Evolutionary conservation across 768 basidiomycete genomes (phyloP).

Genomic region (Mycena olivaceomarginata): DNA sequence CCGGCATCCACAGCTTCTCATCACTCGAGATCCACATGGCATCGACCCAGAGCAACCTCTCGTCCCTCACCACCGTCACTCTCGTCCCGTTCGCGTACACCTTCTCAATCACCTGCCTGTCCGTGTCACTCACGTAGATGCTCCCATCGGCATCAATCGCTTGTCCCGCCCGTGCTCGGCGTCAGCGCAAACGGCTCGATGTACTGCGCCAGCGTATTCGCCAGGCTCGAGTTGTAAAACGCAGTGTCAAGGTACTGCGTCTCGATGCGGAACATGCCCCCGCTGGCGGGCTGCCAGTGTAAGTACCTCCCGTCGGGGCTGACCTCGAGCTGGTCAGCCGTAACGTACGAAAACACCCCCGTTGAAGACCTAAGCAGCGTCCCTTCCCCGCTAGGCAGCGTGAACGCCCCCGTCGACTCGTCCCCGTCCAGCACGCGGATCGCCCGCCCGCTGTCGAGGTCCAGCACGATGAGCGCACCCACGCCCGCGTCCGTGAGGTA

Average conservation of each 20-base stretch:
- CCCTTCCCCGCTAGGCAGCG: slow-evolving; percentile 21
- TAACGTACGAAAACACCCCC: slow-evolving; percentile 13
- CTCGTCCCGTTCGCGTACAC: slow-evolving; percentile 25
- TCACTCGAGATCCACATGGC: slow-evolving; percentile 25
- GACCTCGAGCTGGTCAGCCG: slow-evolving; percentile 24
- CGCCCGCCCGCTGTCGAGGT: slow-evolving; percentile 21
- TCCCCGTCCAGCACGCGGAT: slow-evolving; percentile 24
- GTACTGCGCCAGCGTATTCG: slow-evolving; percentile 25
- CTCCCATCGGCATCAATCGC: slow-evolving; percentile 21
- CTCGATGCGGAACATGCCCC: slow-evolving; percentile 23
- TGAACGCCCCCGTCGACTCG: slow-evolving; percentile 21
- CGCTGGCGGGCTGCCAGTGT: slow-evolving; percentile 20
- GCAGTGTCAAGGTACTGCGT: slow-evolving; percentile 24
- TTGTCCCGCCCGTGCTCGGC: slow-evolving; percentile 18
- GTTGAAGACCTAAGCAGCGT: slow-evolving; percentile 24
- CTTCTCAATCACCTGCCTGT: slow-evolving; percentile 23
- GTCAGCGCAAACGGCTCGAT: slow-evolving; percentile 23
- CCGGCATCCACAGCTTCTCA: slow-evolving; percentile 25
- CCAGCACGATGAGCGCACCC: slow-evolving; percentile 24
- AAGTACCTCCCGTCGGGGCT: slow-evolving; percentile 20
- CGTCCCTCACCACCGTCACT: slow-evolving; percentile 23
- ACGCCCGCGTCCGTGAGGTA: slow-evolving; percentile 23
- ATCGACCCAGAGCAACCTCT: slow-evolving; percentile 25
- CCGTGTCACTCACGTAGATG: slow-evolving; percentile 23
- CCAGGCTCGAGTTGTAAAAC: slow-evolving; percentile 26